Conservation (phyloP, 2,329 filamentous ascomycete species). For the Sodiomyces alkalinus region DNA sequence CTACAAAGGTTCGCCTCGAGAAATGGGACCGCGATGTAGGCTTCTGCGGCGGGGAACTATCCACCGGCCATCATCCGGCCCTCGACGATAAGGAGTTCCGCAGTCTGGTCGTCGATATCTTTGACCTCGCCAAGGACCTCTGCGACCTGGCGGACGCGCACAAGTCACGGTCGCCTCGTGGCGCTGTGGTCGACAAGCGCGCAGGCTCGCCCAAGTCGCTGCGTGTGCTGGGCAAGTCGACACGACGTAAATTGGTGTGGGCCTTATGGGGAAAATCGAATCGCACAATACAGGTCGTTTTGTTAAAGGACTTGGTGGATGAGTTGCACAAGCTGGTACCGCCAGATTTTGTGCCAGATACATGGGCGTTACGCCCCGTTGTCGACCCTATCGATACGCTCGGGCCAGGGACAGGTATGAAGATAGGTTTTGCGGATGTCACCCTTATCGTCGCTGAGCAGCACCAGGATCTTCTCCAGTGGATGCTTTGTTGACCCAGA, state of each 20-base stretch:
- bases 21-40: constrained; percentile 11
- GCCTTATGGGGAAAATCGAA: constrained; percentile 5
- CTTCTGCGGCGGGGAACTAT: constrained; percentile 1
- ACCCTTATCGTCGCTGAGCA: neutral
- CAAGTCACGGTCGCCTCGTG: neutral
- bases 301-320: constrained; percentile 4
- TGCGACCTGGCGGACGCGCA: neutral
- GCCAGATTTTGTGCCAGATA: neutral
- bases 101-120: neutral
- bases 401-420: neutral
- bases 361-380: neutral
- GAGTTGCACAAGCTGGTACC: constrained; percentile 5
- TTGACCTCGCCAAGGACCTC: constrained; percentile 2
- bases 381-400: neutral
- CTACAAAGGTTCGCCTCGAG: constrained; percentile 7
- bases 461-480: neutral
- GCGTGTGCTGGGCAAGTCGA: constrained; percentile 1
- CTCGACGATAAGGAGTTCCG: constrained; percentile 4
- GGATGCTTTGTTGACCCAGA: neutral
- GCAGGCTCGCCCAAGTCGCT: neutral
- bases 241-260: constrained; percentile 4
- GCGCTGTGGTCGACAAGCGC: neutral
- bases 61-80: constrained; percentile 3
- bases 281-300: constrained; percentile 3
- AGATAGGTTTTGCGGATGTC: neutral